A percentile compares a stretch with the other conserved stretches of the same genome.
Conservation (phyloP, 2,329 filamentous ascomycete genomes). For the Paraconiothyrium brasiliense region DNA sequence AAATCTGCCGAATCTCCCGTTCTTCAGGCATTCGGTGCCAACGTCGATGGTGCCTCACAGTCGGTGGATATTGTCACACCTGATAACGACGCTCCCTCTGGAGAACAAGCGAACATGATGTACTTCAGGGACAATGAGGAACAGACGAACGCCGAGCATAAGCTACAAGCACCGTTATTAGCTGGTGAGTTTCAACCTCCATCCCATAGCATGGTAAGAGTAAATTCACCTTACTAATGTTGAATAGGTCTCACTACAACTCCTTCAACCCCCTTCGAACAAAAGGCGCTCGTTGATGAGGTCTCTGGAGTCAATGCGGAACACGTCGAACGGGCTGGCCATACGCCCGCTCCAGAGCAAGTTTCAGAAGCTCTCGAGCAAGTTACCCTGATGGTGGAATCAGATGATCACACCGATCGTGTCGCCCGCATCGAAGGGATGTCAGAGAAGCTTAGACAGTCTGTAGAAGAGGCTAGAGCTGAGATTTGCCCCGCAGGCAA, state of each 20-base stretch:
- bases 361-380: neutral
- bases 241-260: neutral
- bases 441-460: neutral
- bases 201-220: neutral
- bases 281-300: neutral
- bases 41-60: conserved; percentile 3
- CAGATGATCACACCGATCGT: neutral
- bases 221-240: neutral
- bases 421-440: neutral
- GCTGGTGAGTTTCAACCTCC: neutral
- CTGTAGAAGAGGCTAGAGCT: neutral
- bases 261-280: neutral
- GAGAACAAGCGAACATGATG: neutral
- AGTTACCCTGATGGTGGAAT: no score
- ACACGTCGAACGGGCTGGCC: neutral
- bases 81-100: neutral
- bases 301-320: neutral
- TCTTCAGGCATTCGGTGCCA: neutral
- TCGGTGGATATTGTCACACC: neutral
- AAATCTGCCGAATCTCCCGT: neutral
- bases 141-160: neutral
- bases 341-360: neutral
- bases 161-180: neutral
- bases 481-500: neutral
- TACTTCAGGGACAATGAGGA: neutral